Evolutionary conservation across 1,284 basidiomycete genomes (phyloP), one percentile per base, ranked within the genome.

Genomic region (Irpex rosettiformis): DNA sequence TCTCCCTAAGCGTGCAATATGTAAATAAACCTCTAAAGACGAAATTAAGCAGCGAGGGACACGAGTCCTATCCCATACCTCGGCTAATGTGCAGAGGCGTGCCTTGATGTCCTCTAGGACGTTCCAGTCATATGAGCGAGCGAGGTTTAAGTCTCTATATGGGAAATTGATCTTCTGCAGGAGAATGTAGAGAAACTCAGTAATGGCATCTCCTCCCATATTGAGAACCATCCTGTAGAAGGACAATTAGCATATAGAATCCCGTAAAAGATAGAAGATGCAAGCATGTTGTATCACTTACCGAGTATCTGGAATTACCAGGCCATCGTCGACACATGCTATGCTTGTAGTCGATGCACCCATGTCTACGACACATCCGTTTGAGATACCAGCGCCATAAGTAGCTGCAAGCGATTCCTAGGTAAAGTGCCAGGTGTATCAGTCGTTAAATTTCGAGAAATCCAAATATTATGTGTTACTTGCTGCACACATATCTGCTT

Each of bases 311-410:
- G 89, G 72, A 25, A 96, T 76, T 13, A 99, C 85, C 54, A 96
- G 72, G 1, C 97, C 97, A 68, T 99, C 97, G 64, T 99, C 97
- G 5, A 99, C 91, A 68, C 96, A 98, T 0, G 95, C 88, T 55
- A 99, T 86, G 63, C 85, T 93, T 2, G 92, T 95, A 62, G 82
- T 85, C 24, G 82, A 83, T 4, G 96, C 90, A 8, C 97, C 97
- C 57, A 99, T 87, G 70, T 99, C 94, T 33, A 99, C 92, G 2
- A 99, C 93, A 69, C 96, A 98, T 10, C 95, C 96, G 63, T 87
- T 91, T 0, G 93, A 94, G 58, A 98, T 88, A 10, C 97, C 97
- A 2, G 96, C 94, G 18, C 96, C 94, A 70, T 97, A 98, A 1
- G 94, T 93, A 4, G 97, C 94, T 53, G 93, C 93, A 28, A 97